A percentile compares a stretch with the other conserved stretches of the same genome.
These are phyloP conservation scores for Hemisphaericaspora nanyangensis DNA, from an alignment of 805 yeast genomes.

Conservation along the genomic window DNA sequence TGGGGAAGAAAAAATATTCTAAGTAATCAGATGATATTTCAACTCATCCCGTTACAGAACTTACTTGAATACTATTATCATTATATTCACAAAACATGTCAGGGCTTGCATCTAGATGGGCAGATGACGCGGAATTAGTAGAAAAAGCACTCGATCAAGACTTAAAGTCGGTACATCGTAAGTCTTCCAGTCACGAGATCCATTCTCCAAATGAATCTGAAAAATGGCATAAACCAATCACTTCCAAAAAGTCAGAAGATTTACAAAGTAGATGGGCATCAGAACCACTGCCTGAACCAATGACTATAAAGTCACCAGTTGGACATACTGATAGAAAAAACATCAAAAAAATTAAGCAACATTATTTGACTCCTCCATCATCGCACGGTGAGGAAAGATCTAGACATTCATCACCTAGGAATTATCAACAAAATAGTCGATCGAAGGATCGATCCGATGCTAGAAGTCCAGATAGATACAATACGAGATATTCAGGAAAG, in stretches of 20 bases:
- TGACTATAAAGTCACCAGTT: background rate
- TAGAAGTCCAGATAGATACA: background rate
- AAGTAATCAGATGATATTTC: no score
- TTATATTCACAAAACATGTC: slow-evolving; percentile 12
- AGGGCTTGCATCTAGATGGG: slow-evolving; percentile 31
- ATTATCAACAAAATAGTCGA: no score
- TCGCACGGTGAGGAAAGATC: background rate
- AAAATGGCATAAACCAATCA: slow-evolving; percentile 11
- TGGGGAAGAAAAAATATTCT: no score
- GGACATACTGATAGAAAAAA: background rate
- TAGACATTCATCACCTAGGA: no score
- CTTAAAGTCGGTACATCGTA: slow-evolving; percentile 1
- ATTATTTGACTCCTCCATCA: slow-evolving; percentile 4
- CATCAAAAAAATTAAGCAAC: background rate
- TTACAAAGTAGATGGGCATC: slow-evolving; percentile 35
- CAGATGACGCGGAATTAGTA: slow-evolving; percentile 25
- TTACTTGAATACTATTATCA: no score
- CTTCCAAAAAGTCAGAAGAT: slow-evolving; percentile 11
- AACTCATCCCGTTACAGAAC: no score
- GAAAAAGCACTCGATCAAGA: slow-evolving; percentile 24
- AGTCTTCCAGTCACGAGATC: background rate
- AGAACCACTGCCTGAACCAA: slow-evolving; percentile 5
- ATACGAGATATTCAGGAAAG: no score
- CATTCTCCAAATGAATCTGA: background rate
- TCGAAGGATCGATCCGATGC: no score